Evolutionary conservation across 2,329 filamentous ascomycete species (phyloP).

Genomic region (Curvularia sp.): DNA sequence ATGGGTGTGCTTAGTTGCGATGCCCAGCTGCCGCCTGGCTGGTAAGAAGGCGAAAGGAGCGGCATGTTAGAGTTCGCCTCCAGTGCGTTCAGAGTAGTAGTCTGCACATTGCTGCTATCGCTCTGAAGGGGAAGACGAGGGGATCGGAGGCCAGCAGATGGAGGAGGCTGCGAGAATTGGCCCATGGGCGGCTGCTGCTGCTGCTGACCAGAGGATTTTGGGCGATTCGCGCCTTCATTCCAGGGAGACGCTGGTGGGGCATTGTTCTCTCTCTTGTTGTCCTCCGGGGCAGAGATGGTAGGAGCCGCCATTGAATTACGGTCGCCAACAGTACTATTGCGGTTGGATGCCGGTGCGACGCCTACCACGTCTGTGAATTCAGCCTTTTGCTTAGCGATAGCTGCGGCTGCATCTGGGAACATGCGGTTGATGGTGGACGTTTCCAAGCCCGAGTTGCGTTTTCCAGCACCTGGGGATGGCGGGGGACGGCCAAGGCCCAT

Average conservation of each 20-base stretch:
- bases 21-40: constrained; percentile 91
- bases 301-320: constrained; percentile 77
- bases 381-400: constrained; percentile 98
- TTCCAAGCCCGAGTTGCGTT: constrained; percentile 94
- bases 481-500: constrained; percentile 75
- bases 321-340: constrained; percentile 84
- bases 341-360: constrained; percentile 85
- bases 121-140: constrained; percentile 73
- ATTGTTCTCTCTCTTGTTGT: constrained; percentile 66
- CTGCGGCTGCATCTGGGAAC: constrained; percentile 97
- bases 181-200: constrained; percentile 71
- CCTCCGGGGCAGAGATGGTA: constrained; percentile 74
- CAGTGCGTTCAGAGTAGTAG: constrained; percentile 76
- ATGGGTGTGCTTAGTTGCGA: constrained; percentile 98
- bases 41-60: constrained; percentile 78
- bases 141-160: constrained; percentile 78
- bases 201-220: constrained; percentile 80
- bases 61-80: constrained; percentile 80
- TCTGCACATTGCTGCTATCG: constrained; percentile 76
- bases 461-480: constrained; percentile 71
- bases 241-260: constrained; percentile 80
- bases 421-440: constrained; percentile 94
- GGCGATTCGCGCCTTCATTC: constrained; percentile 68
- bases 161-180: constrained; percentile 82
- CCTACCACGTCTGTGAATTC: constrained; percentile 97